phyloP scores from a whole-genome alignment of 106 monocot genomes.

The Allium fistulosum region DNA sequence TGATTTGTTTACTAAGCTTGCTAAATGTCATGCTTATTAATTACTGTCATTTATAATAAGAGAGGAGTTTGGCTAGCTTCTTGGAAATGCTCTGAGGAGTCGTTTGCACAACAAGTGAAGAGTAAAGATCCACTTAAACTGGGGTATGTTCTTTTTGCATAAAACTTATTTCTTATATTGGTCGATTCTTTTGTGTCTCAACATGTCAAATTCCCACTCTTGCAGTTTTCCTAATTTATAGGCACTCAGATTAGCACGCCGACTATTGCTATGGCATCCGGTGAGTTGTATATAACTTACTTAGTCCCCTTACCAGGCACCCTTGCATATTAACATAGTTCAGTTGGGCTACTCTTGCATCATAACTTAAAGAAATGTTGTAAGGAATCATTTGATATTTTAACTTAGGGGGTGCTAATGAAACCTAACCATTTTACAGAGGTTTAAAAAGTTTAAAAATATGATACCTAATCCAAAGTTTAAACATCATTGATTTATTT shows the following conservation, averaged over 20 bases:
- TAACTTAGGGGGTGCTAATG: no score
- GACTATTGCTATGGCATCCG: slow-evolving; percentile 78
- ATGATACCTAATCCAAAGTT: no score
- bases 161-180: background rate
- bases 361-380: no score
- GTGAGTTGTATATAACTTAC: slow-evolving; percentile 35
- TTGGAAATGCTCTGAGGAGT: slow-evolving; percentile 93
- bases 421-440: no score
- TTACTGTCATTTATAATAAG: slow-evolving; percentile 6
- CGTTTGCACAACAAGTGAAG: slow-evolving; percentile 63
- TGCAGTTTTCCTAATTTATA: slow-evolving; percentile 81
- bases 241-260: slow-evolving; percentile 78
- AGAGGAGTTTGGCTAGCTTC: slow-evolving; percentile 44
- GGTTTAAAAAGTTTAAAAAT: no score
- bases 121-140: slow-evolving; percentile 81
- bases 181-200: background rate
- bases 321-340: no score
- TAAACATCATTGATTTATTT: no score
- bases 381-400: no score
- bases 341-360: no score
- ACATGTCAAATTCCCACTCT: background rate
- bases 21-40: background rate
- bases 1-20: background rate
- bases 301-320: no score
- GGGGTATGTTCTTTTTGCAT: slow-evolving; percentile 39